Conservation (phyloP, 805 yeast species). For the Yamadazyma akitaensis region DNA sequence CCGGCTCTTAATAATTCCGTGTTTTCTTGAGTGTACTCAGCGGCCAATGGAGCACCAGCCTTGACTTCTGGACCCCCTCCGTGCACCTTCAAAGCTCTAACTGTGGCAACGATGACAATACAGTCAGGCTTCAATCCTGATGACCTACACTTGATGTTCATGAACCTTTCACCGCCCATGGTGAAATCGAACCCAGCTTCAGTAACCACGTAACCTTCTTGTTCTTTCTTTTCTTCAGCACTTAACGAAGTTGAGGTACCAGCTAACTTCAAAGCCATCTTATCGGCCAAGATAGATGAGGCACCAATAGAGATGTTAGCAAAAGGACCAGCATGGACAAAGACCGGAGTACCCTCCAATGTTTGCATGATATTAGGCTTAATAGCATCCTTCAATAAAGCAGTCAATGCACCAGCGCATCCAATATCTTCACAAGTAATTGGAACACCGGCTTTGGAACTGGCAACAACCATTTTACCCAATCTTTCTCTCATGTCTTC, state of each 20-base stretch:
- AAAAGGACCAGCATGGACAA: constrained; percentile 86
- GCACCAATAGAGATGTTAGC: constrained; percentile 89
- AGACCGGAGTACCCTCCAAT: constrained; percentile 82
- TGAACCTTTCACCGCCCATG: constrained; percentile 88
- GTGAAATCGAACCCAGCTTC: constrained; percentile 91
- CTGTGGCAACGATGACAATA: constrained; percentile 79
- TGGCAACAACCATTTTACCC: constrained; percentile 72
- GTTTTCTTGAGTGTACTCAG: constrained; percentile 69
- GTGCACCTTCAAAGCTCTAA: constrained; percentile 79
- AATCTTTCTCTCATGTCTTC: constrained; percentile 71
- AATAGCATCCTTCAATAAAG: constrained; percentile 74
- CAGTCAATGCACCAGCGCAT: constrained; percentile 83
- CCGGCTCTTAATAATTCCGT: constrained; percentile 66
- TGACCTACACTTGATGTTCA: constrained; percentile 77
- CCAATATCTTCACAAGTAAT: constrained; percentile 82
- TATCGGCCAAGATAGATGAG: constrained; percentile 77
- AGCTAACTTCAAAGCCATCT: constrained; percentile 74
- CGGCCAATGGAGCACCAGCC: constrained; percentile 77
- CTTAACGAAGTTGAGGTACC: constrained; percentile 55
- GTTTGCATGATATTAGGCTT: constrained; percentile 88
- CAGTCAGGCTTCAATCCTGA: constrained; percentile 78
- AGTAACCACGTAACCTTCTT: constrained; percentile 75
- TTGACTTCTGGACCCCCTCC: constrained; percentile 90
- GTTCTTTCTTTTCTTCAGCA: constrained; percentile 42
- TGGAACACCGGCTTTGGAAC: constrained; percentile 66